These are phyloP conservation scores for Jackrogersella multiformis DNA, from an alignment of 495 filamentous ascomycete species.

Conservation along the genomic window DNA sequence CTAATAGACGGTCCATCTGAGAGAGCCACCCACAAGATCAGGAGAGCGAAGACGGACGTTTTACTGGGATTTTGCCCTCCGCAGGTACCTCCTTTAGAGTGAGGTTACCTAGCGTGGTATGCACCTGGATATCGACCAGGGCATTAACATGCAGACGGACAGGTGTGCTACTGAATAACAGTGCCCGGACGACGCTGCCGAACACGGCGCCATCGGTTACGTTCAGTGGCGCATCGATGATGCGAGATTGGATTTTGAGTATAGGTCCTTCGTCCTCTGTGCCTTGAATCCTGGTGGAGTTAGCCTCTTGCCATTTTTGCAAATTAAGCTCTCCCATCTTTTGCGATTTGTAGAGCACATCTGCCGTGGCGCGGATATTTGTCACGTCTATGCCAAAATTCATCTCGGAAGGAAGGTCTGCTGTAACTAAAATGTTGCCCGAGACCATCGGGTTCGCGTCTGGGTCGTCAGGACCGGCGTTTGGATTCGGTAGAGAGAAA, in stretches of 20 bases:
- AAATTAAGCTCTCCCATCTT: slow-evolving; percentile 82
- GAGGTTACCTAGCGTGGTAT: slow-evolving; percentile 81
- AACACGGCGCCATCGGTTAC: slow-evolving; percentile 82
- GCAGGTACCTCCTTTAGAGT: slow-evolving; percentile 83
- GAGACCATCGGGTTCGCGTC: slow-evolving; percentile 79
- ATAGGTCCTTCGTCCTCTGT: slow-evolving; percentile 60
- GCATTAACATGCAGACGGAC: slow-evolving; percentile 77
- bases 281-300: slow-evolving; percentile 73
- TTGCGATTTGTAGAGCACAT: slow-evolving; percentile 77
- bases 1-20: slow-evolving; percentile 32
- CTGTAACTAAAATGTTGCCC: slow-evolving; percentile 78
- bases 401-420: slow-evolving; percentile 83
- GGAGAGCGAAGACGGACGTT: slow-evolving; percentile 71
- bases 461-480: slow-evolving; percentile 78
- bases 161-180: slow-evolving; percentile 74
- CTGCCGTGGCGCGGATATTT: slow-evolving; percentile 74
- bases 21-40: slow-evolving; percentile 61
- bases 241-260: slow-evolving; percentile 74
- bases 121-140: slow-evolving; percentile 81
- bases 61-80: slow-evolving; percentile 83
- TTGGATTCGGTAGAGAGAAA: slow-evolving; percentile 81
- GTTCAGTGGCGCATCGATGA: slow-evolving; percentile 80
- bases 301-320: slow-evolving; percentile 82
- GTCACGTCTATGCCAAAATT: slow-evolving; percentile 82
- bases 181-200: slow-evolving; percentile 73